A percentile compares a stretch with the other conserved stretches of the same genome.
Conservation (phyloP, 75 land plant species). For the Sequoiadendron giganteum region DNA sequence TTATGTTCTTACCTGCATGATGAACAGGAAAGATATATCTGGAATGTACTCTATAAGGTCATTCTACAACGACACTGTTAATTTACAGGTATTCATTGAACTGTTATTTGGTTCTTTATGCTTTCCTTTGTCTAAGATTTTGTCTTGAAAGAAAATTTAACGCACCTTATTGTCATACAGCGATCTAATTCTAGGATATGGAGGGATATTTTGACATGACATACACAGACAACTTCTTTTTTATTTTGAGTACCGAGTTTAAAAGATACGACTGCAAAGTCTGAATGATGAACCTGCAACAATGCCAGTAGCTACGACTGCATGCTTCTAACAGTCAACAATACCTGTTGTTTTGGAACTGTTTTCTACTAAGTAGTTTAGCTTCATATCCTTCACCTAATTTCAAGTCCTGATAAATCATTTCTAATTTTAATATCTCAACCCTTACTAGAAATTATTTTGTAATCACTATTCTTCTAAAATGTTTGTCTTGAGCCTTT, state of each 20-base stretch:
- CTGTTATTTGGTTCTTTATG: background rate
- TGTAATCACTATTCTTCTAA: no score
- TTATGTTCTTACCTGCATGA: background rate
- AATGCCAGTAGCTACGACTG: background rate
- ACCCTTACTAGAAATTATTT: no score
- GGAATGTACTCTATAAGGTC: background rate
- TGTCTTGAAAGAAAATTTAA: background rate
- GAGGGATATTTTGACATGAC: background rate
- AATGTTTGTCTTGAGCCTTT: no score
- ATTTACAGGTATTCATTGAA: background rate
- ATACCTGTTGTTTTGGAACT: background rate
- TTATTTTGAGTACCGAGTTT: background rate
- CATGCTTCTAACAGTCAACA: background rate
- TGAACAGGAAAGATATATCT: slow-evolving; percentile 9
- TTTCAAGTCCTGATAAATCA: no score
- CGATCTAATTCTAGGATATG: background rate
- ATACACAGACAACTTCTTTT: background rate
- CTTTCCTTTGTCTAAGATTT: background rate
- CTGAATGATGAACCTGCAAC: background rate
- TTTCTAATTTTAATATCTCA: no score
- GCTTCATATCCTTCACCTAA: no score
- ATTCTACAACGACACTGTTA: background rate
- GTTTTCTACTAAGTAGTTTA: no score
- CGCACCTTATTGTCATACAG: background rate
- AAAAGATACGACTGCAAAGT: background rate